phyloP scores from a whole-genome alignment of 306 rosid species.

The Crotalaria pallida region DNA sequence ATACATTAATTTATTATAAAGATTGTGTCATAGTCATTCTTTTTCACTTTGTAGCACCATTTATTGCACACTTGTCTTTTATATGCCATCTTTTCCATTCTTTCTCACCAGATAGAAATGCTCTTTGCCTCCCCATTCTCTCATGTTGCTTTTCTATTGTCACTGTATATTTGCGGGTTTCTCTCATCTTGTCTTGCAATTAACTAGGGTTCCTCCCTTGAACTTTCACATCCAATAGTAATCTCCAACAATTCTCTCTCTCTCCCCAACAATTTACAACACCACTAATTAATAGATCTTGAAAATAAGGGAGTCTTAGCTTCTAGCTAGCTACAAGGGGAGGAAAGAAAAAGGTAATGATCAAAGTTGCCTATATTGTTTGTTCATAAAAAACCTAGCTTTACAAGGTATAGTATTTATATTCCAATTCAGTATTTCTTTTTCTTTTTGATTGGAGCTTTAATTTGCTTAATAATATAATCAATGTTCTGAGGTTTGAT shows the following conservation, averaged over 20 bases:
- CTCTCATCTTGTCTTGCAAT: slow-evolving; percentile 37
- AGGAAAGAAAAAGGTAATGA: slow-evolving; percentile 32
- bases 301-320: slow-evolving; percentile 17
- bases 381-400: slow-evolving; percentile 8
- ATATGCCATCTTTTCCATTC: slow-evolving; percentile 25
- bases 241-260: not conserved
- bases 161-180: slow-evolving; percentile 45
- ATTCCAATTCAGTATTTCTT: not conserved
- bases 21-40: slow-evolving; percentile 33
- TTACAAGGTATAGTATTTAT: not conserved
- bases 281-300: slow-evolving; percentile 50
- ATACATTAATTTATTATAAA: slow-evolving; percentile 22
- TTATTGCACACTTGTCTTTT: slow-evolving; percentile 23
- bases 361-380: not conserved
- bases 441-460: not conserved
- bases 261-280: too few species aligned
- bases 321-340: slow-evolving; percentile 4
- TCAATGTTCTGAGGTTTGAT: slow-evolving; percentile 8
- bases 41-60: slow-evolving; percentile 29
- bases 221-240: slow-evolving; percentile 38
- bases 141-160: slow-evolving; percentile 26
- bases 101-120: slow-evolving; percentile 34
- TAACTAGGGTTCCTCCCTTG: slow-evolving; percentile 51
- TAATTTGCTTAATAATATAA: not conserved
- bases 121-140: slow-evolving; percentile 67